These are phyloP conservation scores for Parachlorella kessleri DNA, from an alignment of 139 green algal genomes.

Conservation along the genomic window DNA sequence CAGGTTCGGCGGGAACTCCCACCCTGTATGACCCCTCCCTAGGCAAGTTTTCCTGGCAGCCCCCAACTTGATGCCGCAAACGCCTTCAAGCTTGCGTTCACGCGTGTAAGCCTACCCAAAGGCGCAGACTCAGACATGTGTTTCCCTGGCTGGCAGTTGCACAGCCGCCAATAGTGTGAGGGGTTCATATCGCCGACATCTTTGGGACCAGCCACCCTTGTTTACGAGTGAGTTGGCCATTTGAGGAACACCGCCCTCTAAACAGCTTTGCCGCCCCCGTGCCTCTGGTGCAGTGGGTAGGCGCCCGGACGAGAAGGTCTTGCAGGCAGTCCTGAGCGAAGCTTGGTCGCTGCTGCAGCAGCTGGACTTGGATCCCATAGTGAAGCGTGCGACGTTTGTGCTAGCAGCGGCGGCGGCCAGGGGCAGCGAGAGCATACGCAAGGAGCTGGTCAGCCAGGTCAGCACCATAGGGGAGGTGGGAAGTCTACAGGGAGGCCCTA, in stretches of 20 bases:
- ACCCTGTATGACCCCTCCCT: conserved; percentile 34
- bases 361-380: conserved; percentile 7
- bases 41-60: too few relatives aligned
- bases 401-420: conserved; percentile 22
- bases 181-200: too few relatives aligned
- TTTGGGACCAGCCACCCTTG: too few relatives aligned
- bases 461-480: too few relatives aligned
- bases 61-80: too few relatives aligned
- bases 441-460: conserved; percentile 11
- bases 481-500: too few relatives aligned
- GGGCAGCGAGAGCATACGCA: conserved; percentile 9
- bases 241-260: too few relatives aligned
- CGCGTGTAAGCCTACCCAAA: too few relatives aligned
- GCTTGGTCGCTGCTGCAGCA: conserved; percentile 21
- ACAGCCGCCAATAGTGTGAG: background rate
- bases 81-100: too few relatives aligned
- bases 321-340: conserved; percentile 29
- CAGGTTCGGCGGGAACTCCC: conserved; percentile 33
- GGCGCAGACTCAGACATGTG: too few relatives aligned
- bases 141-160: too few relatives aligned
- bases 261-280: background rate
- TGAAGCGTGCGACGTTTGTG: conserved; percentile 18
- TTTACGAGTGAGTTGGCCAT: too few relatives aligned
- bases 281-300: conserved; percentile 10
- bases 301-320: conserved; percentile 12